Base-by-base conservation (phyloP, 108 stramenopile species). In the Nannochloropsis salina region DNA sequence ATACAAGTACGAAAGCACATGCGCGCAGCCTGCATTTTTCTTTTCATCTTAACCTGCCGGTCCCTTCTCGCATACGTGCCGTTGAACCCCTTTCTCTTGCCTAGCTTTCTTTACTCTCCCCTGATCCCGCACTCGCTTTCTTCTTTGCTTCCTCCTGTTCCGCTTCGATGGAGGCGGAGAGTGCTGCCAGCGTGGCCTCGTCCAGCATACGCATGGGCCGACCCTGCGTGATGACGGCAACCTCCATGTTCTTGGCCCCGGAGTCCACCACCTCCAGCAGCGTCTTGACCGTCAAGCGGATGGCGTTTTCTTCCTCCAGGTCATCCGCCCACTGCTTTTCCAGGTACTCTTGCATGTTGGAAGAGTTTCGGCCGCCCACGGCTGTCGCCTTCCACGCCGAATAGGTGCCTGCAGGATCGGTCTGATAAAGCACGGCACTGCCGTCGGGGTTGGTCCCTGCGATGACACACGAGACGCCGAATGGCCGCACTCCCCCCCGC, bases 321-420 rank as follows among this genome's bases (percentile, higher is more conserved):
- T 93, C 96, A 20, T 93, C 94, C 85, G 93, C 92, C 92, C 95
- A 98, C 85, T 96, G 93, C 89, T 97, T 98, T 93, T 99, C 99
- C 86, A 99, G 92, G 89, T 97, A 99, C 88, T 99, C 99, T 79
- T 96, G 90, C 85, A 99, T 92, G 83, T 93, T 93, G 91, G 98
- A 98, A 83, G 94, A 93, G 92, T 97, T 98, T 74, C 95, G 92
- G 47, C 98, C 98, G 42, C 98, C 99, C 86, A 98, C 95, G 81
- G 97, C 97, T 86, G 98, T 96, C 9, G 98, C 98, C 94, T 97
- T 98, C 99, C 99, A 99, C 21, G 93, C 92, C 47, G 92, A 93
- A 88, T 97, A 97, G n/a, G 97, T 98, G 47, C 99, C 99, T 20
- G 96, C 96, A 18, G 99, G 99, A 91, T 99, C 99, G 41, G 97